A percentile compares a stretch with the other conserved stretches of the same genome.
Evolutionary conservation across 148 eudicot genomes (phyloP).

Genomic region (Nepenthes mirabilis): DNA sequence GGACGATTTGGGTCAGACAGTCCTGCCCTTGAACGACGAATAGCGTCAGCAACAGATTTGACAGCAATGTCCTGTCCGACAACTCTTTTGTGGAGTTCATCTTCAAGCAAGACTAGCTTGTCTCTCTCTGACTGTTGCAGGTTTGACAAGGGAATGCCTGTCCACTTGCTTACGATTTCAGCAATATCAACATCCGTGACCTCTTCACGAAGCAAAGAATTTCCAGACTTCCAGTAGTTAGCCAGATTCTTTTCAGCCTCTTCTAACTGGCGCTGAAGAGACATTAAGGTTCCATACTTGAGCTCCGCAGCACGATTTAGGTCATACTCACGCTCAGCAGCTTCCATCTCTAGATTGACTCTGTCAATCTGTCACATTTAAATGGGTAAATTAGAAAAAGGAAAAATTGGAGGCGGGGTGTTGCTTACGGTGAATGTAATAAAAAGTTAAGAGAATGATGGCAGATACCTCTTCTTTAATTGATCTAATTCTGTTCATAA

Average conservation of each 20-base stretch:
- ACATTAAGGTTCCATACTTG: slow-evolving; percentile 62
- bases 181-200: slow-evolving; percentile 67
- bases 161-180: slow-evolving; percentile 76
- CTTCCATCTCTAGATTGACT: slow-evolving; percentile 80
- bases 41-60: slow-evolving; percentile 69
- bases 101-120: slow-evolving; percentile 50
- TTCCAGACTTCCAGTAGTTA: slow-evolving; percentile 55
- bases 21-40: slow-evolving; percentile 71
- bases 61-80: slow-evolving; percentile 75
- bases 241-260: slow-evolving; percentile 65
- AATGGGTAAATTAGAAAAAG: not conserved
- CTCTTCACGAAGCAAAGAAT: slow-evolving; percentile 59
- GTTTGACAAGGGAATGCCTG: slow-evolving; percentile 71
- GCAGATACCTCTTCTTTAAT: slow-evolving; percentile 56
- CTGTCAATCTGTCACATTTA: slow-evolving; percentile 44
- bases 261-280: slow-evolving; percentile 64
- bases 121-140: slow-evolving; percentile 74
- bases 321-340: slow-evolving; percentile 74
- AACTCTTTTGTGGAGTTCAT: slow-evolving; percentile 61
- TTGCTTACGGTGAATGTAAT: not conserved
- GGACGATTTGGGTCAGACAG: slow-evolving; percentile 67
- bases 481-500: slow-evolving; percentile 54
- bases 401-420: not conserved
- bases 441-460: not conserved
- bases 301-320: slow-evolving; percentile 80